phyloP scores from a whole-genome alignment of 768 basidiomycete genomes.

The Phanerochaete sordida region DNA sequence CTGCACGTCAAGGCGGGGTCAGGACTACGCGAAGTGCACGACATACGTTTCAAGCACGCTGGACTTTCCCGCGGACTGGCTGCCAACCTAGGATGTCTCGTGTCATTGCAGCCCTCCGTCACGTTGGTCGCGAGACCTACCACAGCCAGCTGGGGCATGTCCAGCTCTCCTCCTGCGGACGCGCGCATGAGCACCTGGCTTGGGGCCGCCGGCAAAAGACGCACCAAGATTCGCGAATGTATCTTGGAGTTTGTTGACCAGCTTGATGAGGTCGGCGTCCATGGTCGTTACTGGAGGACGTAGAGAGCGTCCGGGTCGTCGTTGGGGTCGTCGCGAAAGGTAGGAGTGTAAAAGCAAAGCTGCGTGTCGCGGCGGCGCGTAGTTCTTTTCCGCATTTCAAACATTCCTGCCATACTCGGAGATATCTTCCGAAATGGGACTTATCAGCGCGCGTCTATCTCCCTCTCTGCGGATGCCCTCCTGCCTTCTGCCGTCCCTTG shows the following conservation, averaged over 20 bases:
- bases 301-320: background rate
- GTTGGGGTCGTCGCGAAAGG: slow-evolving; percentile 1
- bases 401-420: background rate
- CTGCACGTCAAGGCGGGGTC: background rate
- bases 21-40: background rate
- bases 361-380: slow-evolving; percentile 7
- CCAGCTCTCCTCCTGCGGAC: slow-evolving; percentile 74
- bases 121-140: slow-evolving; percentile 43
- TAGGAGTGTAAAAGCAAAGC: slow-evolving; percentile 1
- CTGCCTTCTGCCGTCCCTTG: too few relatives aligned
- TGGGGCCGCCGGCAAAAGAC: slow-evolving; percentile 23
- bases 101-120: background rate
- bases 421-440: background rate
- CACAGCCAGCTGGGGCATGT: slow-evolving; percentile 89
- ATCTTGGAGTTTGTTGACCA: slow-evolving; percentile 94
- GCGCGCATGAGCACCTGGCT: slow-evolving; percentile 11
- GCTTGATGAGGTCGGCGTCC: slow-evolving; percentile 92
- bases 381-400: background rate
- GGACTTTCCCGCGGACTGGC: slow-evolving; percentile 95
- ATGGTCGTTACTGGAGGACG: slow-evolving; percentile 38
- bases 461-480: too few relatives aligned
- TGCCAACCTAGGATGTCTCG: slow-evolving; percentile 66
- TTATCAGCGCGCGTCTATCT: too few relatives aligned
- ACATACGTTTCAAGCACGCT: slow-evolving; percentile 93
- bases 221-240: slow-evolving; percentile 85